Evolutionary conservation across 73 alveolate genomes (phyloP).

Genomic region (Paramecium sonneborni): DNA sequence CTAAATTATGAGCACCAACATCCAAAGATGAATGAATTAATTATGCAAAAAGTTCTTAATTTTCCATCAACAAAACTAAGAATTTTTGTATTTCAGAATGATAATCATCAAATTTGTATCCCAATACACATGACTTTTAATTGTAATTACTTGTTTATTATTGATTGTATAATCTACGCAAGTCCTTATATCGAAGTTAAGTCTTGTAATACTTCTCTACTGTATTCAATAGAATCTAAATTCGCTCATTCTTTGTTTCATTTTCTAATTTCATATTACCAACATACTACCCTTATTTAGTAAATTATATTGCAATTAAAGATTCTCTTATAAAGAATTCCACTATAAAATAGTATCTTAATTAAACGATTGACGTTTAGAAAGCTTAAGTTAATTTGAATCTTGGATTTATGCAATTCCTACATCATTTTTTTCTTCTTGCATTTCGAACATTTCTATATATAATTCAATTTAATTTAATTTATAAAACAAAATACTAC

Average conservation of each 20-base stretch:
- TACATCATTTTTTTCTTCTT: not conserved
- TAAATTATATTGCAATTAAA: not conserved
- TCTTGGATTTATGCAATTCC: not conserved
- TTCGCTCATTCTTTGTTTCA: slow-evolving; percentile 36
- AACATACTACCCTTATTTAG: slow-evolving; percentile 1
- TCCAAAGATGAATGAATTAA: slow-evolving; percentile 40
- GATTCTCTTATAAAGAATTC: slow-evolving; percentile 24
- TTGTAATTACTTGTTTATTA: not conserved
- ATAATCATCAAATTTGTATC: not conserved
- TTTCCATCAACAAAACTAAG: not conserved
- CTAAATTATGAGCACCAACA: not conserved
- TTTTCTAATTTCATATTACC: not conserved
- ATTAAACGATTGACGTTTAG: slow-evolving; percentile 14
- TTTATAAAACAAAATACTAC: not conserved
- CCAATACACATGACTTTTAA: not conserved
- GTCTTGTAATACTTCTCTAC: not conserved
- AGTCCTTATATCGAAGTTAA: slow-evolving; percentile 29
- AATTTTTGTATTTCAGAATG: not conserved
- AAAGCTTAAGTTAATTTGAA: not conserved
- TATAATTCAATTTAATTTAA: not conserved
- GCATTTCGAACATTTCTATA: not conserved
- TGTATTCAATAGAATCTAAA: not conserved
- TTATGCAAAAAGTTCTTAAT: slow-evolving; percentile 12
- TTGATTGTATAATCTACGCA: not conserved
- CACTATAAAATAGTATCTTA: not conserved